Base-by-base conservation (phyloP, 495 filamentous ascomycete species). In the Penicillium canariense region DNA sequence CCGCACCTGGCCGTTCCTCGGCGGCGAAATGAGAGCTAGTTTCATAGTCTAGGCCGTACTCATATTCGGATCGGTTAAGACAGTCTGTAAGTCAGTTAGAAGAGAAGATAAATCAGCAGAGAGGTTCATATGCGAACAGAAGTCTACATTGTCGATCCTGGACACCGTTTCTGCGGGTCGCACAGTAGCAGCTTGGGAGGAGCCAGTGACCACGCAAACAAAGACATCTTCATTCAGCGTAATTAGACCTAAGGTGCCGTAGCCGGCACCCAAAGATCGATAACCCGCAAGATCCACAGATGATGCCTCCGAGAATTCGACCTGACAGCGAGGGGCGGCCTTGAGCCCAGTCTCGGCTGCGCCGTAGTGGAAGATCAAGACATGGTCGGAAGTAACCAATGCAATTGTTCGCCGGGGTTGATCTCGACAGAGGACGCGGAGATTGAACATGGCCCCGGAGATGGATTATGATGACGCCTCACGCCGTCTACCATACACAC, bases 221-320 rank as follows among this genome's bases (percentile, higher is more conserved):
- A 97, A 98, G 14, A 96, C 84, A 79, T 96, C 93, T 25, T 84
- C 78, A 42, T 83, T 81, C 43, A 97, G 78, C 2, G 91, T 92
- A 54, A 97, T 89, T 32, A 98, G 75, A 1, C 94, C 94, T 48
- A 98, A 79, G 2, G 92, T 97, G 27, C 94, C 94, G 60, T 91
- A 83, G 30, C 90, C 89, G n/a, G 84, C 82, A 38, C 86, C 87
- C 35, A 96, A 67, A 4, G 85, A 74, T 47, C 85, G 81, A 68
- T 91, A 97, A 27, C 86, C 86, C 52, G 74, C 75, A 30, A 97
- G 75, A 49, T 94, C 80, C 39, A 81, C 76, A 38, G 81, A 72
- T n/a, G 81, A 74, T n/a, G 79, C 63, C 10, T 79, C 73, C 1
- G 83, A 75, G 71, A 97, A 96, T 66, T 97, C 91, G 50, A 97